Base-by-base conservation (phyloP, 345 rosid species). In the Dovyalis caffra region DNA sequence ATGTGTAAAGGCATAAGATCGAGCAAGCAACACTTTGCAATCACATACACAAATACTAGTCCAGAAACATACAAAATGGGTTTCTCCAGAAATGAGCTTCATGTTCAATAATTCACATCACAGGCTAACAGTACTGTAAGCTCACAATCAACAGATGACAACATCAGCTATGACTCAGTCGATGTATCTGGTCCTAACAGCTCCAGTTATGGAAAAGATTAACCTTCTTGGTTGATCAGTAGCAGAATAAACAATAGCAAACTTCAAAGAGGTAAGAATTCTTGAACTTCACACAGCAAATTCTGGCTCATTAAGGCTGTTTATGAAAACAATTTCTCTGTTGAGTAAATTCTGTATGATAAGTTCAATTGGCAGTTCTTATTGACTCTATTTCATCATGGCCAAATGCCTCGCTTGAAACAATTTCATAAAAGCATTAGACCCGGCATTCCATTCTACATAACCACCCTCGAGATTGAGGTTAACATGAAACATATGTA, bases 11-110 rank as follows among this genome's bases (percentile, higher is more conserved):
- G 20, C 18, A 60, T 49, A 23, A 62, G 53, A 33, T 33, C 73
- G 64, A 74, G 7, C 26, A 61, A 69, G 47, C 56, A 51, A 32
- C 34, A 63, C 62, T 49, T 65, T 72, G 74, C 78, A 71, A 45
- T 70, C 31, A 56, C 38, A 66, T 26, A 25, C 56, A 65, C 33
- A 25, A 9, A 28, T 62, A 43, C 49, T 62, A 33, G 15, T 62
- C 65, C 35, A 5, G 35, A 62, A 8, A 43, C 49, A 43, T 43
- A 43, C 15, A 43, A 14, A 43, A 18, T 11, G 14, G 15, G 12
- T 14, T 43, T 43, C 49, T 43, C 49, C 49, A 11, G 49, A 43
- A 43, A 43, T 43, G 49, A 43, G 49, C 49, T 43, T 43, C 49
- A 43, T 43, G 49, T 43, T 43, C 49, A 43, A 18, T 43, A 43